phyloP scores from a whole-genome alignment of 352 stramenopile genomes.

The Discostella stelligera region DNA sequence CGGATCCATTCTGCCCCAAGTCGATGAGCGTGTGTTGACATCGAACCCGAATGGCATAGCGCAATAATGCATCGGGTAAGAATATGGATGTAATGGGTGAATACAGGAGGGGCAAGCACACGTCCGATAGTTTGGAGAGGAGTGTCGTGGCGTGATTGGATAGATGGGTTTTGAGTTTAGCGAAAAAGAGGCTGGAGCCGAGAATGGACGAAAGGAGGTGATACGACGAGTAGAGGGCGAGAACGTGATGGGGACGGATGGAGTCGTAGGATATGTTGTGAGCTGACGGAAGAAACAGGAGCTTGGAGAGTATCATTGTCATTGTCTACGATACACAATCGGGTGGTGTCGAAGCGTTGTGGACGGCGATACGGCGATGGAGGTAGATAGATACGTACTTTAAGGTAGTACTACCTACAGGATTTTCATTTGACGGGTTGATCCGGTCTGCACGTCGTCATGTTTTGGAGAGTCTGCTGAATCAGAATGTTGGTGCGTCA shows the following conservation, averaged over 20 bases:
- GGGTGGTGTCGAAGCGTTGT: no score
- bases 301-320: constrained; percentile 17
- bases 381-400: no score
- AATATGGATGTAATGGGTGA: constrained; percentile 30
- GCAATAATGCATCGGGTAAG: constrained; percentile 61
- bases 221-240: constrained; percentile 44
- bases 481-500: neutral
- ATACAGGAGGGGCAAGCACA: constrained; percentile 48
- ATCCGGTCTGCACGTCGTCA: no score
- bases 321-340: no score
- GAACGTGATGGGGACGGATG: constrained; percentile 58
- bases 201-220: constrained; percentile 15
- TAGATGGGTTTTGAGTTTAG: constrained; percentile 25
- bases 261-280: constrained; percentile 31
- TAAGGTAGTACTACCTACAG: no score
- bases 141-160: constrained; percentile 36
- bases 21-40: constrained; percentile 54
- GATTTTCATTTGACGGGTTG: no score
- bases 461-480: neutral
- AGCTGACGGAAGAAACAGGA: neutral
- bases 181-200: constrained; percentile 11
- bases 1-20: constrained; percentile 15
- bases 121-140: constrained; percentile 39
- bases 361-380: no score
- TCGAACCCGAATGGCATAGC: constrained; percentile 62